These are phyloP conservation scores for Diutina ranongensis DNA, from an alignment of 1,139 yeast genomes.

Conservation along the genomic window DNA sequence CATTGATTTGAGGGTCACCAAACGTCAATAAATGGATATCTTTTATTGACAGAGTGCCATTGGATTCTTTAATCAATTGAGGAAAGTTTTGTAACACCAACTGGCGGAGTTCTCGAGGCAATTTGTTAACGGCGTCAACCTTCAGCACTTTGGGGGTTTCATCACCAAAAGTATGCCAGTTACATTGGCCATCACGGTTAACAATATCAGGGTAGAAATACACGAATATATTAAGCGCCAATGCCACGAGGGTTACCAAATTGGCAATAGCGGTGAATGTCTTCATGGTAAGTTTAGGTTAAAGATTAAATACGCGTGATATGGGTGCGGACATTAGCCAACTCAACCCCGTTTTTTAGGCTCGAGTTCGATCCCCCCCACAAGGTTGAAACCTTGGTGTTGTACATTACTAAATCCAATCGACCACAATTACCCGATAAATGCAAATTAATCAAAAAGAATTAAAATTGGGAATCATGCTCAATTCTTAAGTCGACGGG, in stretches of 20 bases:
- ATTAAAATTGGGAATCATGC: no score
- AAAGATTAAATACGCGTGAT: neutral
- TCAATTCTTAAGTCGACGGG: neutral
- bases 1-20: conserved; percentile 96
- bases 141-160: conserved; percentile 8
- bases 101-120: conserved; percentile 10
- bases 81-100: conserved; percentile 22
- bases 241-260: conserved; percentile 24
- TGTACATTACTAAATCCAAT: no score
- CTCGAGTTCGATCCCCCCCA: neutral
- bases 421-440: no score
- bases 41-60: conserved; percentile 46
- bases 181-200: conserved; percentile 36
- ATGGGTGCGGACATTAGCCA: no score
- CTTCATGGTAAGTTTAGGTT: neutral
- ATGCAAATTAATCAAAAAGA: no score
- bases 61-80: conserved; percentile 12
- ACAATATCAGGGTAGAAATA: conserved; percentile 64
- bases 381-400: no score
- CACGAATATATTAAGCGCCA: conserved; percentile 44
- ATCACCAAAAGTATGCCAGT: conserved; percentile 36
- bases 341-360: no score
- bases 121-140: conserved; percentile 13
- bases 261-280: neutral
- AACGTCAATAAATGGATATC: conserved; percentile 64